A percentile compares a stretch with the other conserved stretches of the same genome.
Evolutionary conservation across 331 rosid species (phyloP).

Genomic region (Pyracantha coccinea): DNA sequence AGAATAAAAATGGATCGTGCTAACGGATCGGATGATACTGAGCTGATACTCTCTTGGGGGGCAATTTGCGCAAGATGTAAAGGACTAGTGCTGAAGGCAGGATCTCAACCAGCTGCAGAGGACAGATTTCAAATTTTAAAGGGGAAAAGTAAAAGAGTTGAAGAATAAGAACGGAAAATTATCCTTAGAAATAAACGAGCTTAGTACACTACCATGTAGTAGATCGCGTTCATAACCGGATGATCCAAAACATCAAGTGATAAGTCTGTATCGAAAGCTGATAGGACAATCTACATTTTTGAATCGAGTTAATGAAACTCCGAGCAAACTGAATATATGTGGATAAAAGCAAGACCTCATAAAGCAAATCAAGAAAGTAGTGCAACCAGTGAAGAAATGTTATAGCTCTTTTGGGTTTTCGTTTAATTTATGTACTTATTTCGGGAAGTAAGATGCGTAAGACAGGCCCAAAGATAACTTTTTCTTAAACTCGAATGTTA

Average conservation of each 20-base stretch:
- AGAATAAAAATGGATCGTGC: slow-evolving; percentile 14
- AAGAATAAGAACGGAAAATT: background rate
- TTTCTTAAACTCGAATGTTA: background rate
- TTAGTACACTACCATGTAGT: slow-evolving; percentile 64
- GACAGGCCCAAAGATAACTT: no score
- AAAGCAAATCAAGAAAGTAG: background rate
- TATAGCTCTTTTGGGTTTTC: background rate
- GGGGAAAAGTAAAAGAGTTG: background rate
- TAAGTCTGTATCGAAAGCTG: slow-evolving; percentile 68
- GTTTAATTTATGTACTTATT: background rate
- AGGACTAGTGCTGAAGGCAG: slow-evolving; percentile 97
- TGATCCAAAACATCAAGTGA: slow-evolving; percentile 83
- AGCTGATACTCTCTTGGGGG: slow-evolving; percentile 90
- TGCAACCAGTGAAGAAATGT: background rate
- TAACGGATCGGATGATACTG: slow-evolving; percentile 82
- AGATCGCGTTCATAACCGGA: slow-evolving; percentile 72
- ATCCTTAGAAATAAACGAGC: background rate
- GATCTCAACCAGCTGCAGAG: slow-evolving; percentile 75
- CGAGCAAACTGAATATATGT: background rate
- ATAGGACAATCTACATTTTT: slow-evolving; percentile 57
- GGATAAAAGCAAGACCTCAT: background rate
- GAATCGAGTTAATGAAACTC: background rate
- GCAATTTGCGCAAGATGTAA: slow-evolving; percentile 83
- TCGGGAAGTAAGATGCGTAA: background rate
- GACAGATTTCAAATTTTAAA: background rate